Base-by-base conservation (phyloP, 208 protist species). In the Wallacemonas sp. region DNA sequence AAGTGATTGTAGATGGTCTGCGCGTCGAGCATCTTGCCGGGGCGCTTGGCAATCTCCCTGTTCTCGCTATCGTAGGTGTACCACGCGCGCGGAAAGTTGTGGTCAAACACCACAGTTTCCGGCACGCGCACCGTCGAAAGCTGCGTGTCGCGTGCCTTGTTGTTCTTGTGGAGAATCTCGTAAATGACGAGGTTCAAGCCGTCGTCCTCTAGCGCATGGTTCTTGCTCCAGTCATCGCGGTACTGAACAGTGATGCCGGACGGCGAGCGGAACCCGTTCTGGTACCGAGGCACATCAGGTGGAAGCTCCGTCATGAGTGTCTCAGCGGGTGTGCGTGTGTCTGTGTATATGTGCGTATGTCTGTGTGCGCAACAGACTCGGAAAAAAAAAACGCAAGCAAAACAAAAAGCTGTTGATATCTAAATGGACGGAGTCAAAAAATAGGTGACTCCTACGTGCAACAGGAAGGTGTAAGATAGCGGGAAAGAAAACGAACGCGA, bases 71-170 rank as follows among this genome's bases (percentile, higher is more conserved):
- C 91, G 68, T 94, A 96, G 16, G 80, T 80, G 78, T 94, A 97
- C 93, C 93, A 97, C 18, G 87, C 90, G 12, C 89, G 87, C 2
- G 93, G 93, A 65, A 97, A 97, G 79, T 97, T 97, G 84, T 97
- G 93, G 55, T 97, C 91, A 72, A 93, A 97, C 31, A 96, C 89
- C 29, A 97, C 88, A 14, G 93, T 96, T 29, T 97, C 88, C 0
- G 93, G 93, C 12, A 97, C 54, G 5, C 76, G 71, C 14, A 93
- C 67, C 18, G 76, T 67, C 12, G 79, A 77, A 31, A 93, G 82
- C 36, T 70, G 20, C 41, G 89, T 77, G 65, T 93, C 88, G 8
- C 84, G 72, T 14, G 83, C 85, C 71, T 93, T 95, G 38, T 88
- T 81, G 57, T 86, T 94, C 64, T 94, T 94, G 68, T 86, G 81